phyloP scores from a whole-genome alignment of 1,284 basidiomycete genomes.

The Flammula alnicola region DNA sequence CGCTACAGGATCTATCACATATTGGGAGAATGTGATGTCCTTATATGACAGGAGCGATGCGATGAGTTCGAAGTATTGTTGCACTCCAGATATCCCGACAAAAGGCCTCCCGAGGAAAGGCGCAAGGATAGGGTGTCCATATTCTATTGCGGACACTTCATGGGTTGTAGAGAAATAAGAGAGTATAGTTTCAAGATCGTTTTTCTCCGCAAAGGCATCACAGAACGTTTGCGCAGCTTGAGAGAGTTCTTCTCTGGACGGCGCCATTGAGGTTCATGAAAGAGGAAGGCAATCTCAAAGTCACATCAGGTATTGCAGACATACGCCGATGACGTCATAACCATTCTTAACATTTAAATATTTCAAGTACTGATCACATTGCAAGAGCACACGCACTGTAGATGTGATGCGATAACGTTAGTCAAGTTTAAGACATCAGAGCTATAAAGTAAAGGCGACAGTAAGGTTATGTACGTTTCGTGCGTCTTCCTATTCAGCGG shows the following conservation, averaged over 20 bases:
- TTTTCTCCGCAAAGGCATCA: conserved; percentile 52
- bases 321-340: conserved; percentile 12
- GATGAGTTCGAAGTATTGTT: conserved; percentile 55
- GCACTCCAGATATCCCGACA: conserved; percentile 46
- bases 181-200: conserved; percentile 47
- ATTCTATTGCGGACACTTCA: conserved; percentile 52
- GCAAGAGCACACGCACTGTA: too few relatives aligned
- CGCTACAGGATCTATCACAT: conserved; percentile 45
- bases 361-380: too few relatives aligned
- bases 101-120: conserved; percentile 63
- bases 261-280: conserved; percentile 17
- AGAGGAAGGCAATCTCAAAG: neutral
- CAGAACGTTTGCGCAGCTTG: conserved; percentile 54
- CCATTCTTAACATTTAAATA: too few relatives aligned
- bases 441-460: too few relatives aligned
- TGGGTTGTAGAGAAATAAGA: conserved; percentile 55
- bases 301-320: too few relatives aligned
- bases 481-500: too few relatives aligned
- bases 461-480: too few relatives aligned
- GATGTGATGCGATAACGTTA: too few relatives aligned
- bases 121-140: conserved; percentile 58
- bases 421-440: too few relatives aligned
- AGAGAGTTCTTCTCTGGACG: conserved; percentile 40
- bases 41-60: conserved; percentile 47
- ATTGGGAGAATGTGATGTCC: conserved; percentile 45